Percentiles rank a stretch among this genome's conserved stretches.
phyloP scores from a whole-genome alignment of 805 yeast genomes.

The Debaryomyces prosopidis region DNA sequence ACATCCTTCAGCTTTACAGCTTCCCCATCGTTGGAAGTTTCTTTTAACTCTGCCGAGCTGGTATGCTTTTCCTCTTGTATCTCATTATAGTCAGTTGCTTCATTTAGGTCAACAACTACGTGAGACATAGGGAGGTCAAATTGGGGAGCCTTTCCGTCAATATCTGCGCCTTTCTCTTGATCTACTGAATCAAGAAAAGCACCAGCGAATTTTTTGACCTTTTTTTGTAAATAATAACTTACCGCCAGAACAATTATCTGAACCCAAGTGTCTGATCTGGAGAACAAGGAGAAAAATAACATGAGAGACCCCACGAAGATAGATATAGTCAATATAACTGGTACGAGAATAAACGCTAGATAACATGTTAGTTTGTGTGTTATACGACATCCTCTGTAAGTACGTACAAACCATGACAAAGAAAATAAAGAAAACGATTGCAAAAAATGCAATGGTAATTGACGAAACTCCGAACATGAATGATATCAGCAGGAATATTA shows the following conservation, averaged over 20 bases:
- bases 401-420: conserved; percentile 15
- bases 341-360: conserved; percentile 2
- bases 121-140: no score
- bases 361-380: background rate
- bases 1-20: no score
- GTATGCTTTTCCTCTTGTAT: no score
- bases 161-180: no score
- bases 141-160: no score
- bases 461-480: conserved; percentile 16
- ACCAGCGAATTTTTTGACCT: conserved; percentile 3
- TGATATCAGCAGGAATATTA: background rate
- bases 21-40: no score
- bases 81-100: no score
- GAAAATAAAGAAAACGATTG: conserved; percentile 5
- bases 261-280: background rate
- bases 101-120: no score
- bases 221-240: background rate
- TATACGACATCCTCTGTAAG: background rate
- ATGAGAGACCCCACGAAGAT: background rate
- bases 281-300: background rate
- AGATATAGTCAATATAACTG: background rate
- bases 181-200: conserved; percentile 1
- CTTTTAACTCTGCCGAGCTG: no score
- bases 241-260: background rate
- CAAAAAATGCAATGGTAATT: conserved; percentile 9